A percentile compares a stretch with the other conserved stretches of the same genome.
Conservation (phyloP, 2,329 filamentous ascomycete genomes). For the Cladosporium cucumerinum region DNA sequence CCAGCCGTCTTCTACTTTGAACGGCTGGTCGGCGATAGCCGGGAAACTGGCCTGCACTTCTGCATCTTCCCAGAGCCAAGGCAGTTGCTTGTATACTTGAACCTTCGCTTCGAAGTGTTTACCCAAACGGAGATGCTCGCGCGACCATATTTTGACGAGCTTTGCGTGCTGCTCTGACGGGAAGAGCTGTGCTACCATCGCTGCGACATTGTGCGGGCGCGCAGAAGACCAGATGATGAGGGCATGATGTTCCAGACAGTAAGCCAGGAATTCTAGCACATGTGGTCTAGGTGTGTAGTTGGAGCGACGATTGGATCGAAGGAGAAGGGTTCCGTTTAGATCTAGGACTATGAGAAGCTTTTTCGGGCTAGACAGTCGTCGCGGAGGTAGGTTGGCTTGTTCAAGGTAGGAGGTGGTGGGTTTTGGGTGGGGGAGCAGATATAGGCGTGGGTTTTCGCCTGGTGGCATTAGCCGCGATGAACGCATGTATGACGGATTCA, state of each 20-base stretch:
- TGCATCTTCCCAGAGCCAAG: constrained; percentile 62
- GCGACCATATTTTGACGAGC: constrained; percentile 71
- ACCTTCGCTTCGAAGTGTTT: constrained; percentile 67
- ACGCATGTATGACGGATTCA: neutral
- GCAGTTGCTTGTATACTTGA: constrained; percentile 86
- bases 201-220: constrained; percentile 64
- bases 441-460: constrained; percentile 7
- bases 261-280: constrained; percentile 65
- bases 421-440: constrained; percentile 23
- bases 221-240: constrained; percentile 79
- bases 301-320: constrained; percentile 50
- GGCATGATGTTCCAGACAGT: constrained; percentile 69
- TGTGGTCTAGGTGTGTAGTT: constrained; percentile 58
- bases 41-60: constrained; percentile 45
- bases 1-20: constrained; percentile 22
- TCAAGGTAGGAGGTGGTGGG: constrained; percentile 25
- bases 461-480: neutral
- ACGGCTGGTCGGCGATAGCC: neutral
- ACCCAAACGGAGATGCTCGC: constrained; percentile 63
- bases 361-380: constrained; percentile 19
- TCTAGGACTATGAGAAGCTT: constrained; percentile 78
- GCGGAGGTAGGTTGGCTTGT: constrained; percentile 18
- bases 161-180: constrained; percentile 45
- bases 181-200: constrained; percentile 66
- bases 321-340: constrained; percentile 85